Base-by-base conservation (phyloP, 2,329 filamentous ascomycete species). In the Ascochyta lentis region DNA sequence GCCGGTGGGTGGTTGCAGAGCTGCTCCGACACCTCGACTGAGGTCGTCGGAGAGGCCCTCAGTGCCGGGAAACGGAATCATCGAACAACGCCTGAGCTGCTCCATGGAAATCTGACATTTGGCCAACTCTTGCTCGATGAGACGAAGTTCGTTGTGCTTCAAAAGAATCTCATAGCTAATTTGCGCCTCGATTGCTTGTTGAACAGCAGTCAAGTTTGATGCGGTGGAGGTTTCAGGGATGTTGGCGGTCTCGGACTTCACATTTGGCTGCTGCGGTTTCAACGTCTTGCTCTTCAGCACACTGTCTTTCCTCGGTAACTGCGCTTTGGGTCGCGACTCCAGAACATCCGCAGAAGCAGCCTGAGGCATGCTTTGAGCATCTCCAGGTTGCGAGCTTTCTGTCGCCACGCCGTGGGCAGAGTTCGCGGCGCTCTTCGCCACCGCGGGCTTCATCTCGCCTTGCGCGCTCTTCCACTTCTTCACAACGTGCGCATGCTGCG, bases 31-130 rank as follows among this genome's bases (percentile, higher is more conserved):
- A 58, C 93, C 93, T 63, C 82, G 83, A 76, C 87, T 89, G 66
- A 96, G 85, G 61, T 89, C 83, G 61, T 85, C 79, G 24, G 89
- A 88, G 8, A 86, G 86, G 37, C 86, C 84, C 60, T 85, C 83
- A 60, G 86, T 85, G 61, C 88, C 86, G 29, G 94, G 93, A 74
- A 92, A 98, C 4, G 94, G 94, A 66, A 96, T 94, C 64, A 98
- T 82, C 72, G 95, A 89, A 78, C 93, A 97, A 58, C 95, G 88
- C 66, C 95, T 90, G 60, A 99, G 81, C 78, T 98, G 95, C 78
- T 99, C 95, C 65, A 98, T 83, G 10, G 93, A 92, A 61, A 93
- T 81, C 79, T 98, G 93, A 72, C 93, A 97, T 80, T 97, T 98
- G 63, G 92, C 94, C 63, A 98, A 84, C 79, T 98, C 95, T 77